A percentile compares a stretch with the other conserved stretches of the same genome.
Conservation (phyloP, 2,329 filamentous ascomycete genomes). For the Colletotrichum costaricense region DNA sequence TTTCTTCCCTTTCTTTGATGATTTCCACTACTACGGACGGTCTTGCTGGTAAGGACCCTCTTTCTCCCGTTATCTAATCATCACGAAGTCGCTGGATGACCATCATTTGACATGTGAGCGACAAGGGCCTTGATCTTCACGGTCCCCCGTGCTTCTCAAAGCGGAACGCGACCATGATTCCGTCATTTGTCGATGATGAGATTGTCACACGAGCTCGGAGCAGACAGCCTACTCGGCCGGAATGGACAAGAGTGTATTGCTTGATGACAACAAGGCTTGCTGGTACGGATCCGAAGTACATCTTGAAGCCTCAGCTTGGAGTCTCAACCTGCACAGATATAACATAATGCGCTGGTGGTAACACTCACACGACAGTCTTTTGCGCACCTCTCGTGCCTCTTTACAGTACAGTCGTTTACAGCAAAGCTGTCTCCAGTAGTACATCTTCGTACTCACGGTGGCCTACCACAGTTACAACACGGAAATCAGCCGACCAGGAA, state of each 20-base stretch:
- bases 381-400: neutral
- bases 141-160: neutral
- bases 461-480: neutral
- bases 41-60: slow-evolving; percentile 7
- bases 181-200: slow-evolving; percentile 4
- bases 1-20: neutral
- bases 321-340: neutral
- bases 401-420: neutral
- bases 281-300: neutral
- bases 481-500: slow-evolving; percentile 13
- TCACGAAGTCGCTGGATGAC: neutral
- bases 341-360: neutral
- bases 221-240: neutral
- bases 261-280: neutral
- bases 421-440: neutral
- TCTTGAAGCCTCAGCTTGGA: neutral
- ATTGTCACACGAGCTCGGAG: neutral
- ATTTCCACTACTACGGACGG: neutral
- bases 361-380: no score
- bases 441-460: neutral
- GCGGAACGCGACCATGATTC: neutral
- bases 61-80: slow-evolving; percentile 18
- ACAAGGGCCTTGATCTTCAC: neutral
- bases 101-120: slow-evolving; percentile 8
- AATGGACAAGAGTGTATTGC: neutral